phyloP scores from a whole-genome alignment of 805 yeast genomes.

The Kodamaea neixiangensis region DNA sequence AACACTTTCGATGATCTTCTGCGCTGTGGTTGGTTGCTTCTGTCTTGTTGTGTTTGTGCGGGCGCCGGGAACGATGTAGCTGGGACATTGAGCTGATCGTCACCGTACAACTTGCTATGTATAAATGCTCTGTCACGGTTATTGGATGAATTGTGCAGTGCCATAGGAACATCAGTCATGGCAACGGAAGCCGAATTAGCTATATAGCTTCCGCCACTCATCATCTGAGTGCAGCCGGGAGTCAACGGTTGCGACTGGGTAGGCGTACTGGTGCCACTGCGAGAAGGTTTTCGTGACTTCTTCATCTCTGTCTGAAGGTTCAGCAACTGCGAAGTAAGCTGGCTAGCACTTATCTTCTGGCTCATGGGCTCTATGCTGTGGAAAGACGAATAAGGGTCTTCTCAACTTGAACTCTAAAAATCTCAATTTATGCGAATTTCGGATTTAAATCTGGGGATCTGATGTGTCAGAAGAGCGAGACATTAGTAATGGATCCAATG shows the following conservation, averaged over 20 bases:
- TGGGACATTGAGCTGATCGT: background rate
- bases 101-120: slow-evolving; percentile 29
- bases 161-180: slow-evolving; percentile 2
- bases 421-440: background rate
- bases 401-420: background rate
- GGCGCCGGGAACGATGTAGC: background rate
- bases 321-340: background rate
- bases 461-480: background rate
- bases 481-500: background rate
- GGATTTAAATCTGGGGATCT: background rate
- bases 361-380: background rate
- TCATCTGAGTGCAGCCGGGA: background rate
- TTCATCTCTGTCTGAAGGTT: slow-evolving; percentile 5
- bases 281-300: slow-evolving; percentile 5
- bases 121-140: slow-evolving; percentile 24
- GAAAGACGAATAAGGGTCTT: background rate
- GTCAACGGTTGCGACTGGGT: background rate
- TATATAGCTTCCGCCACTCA: slow-evolving; percentile 3
- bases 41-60: background rate
- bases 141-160: background rate
- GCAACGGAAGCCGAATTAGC: slow-evolving; percentile 2
- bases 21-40: slow-evolving; percentile 6
- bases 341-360: slow-evolving; percentile 6
- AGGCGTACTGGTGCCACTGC: slow-evolving; percentile 1
- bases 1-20: slow-evolving; percentile 24